A percentile compares a stretch with the other conserved stretches of the same genome.
Conservation (phyloP, 2,329 filamentous ascomycete species). For the Phoma sp. region DNA sequence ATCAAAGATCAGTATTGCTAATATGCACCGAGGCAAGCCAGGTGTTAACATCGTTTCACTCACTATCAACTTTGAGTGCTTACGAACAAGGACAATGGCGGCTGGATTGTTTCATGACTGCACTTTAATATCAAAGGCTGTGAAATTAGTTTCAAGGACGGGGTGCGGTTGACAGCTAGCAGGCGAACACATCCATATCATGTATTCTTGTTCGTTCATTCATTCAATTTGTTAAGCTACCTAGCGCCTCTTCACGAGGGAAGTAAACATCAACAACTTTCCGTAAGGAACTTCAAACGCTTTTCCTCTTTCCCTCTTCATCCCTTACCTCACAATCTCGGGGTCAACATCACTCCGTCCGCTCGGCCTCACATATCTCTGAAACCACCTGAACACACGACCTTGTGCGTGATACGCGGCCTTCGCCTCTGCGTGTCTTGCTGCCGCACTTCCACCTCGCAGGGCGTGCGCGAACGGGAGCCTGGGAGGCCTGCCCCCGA, state of each 20-base stretch:
- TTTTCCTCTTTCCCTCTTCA: not conserved
- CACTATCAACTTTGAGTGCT: too few species aligned
- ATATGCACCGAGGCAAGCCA: too few species aligned
- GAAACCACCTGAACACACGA: conserved; percentile 3
- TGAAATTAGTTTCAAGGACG: too few species aligned
- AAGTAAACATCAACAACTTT: not conserved
- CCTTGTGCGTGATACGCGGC: not conserved
- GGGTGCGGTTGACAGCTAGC: too few species aligned
- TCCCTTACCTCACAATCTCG: not conserved
- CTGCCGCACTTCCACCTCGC: not conserved
- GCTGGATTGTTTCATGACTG: too few species aligned
- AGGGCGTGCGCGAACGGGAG: not conserved
- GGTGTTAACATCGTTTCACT: too few species aligned
- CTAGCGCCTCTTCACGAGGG: not conserved
- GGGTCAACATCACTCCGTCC: conserved; percentile 8
- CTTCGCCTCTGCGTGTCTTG: not conserved
- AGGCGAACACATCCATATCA: not conserved
- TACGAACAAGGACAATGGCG: too few species aligned
- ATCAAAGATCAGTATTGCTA: too few species aligned
- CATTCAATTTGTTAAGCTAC: conserved; percentile 1
- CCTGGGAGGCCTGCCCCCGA: not conserved
- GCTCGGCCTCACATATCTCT: conserved; percentile 7
- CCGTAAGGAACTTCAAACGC: not conserved
- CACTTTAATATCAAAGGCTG: too few species aligned
- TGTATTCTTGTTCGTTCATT: not conserved